Base-by-base conservation (phyloP, 1,139 yeast genomes). In the Diutina sp. region DNA sequence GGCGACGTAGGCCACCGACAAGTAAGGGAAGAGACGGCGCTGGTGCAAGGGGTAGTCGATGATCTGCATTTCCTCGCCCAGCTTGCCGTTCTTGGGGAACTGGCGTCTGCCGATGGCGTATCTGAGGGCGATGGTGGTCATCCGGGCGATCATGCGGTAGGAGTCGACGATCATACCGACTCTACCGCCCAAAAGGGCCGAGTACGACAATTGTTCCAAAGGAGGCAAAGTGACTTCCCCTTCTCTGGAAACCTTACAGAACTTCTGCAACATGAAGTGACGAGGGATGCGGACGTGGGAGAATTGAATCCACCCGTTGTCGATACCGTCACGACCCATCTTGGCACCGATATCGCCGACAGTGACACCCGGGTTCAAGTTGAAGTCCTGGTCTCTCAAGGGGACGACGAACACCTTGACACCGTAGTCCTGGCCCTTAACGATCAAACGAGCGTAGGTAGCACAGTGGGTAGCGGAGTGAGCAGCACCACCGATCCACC, bases 401-500 rank as follows among this genome's bases (percentile, higher is more conserved):
- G 96, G 97, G 35, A 90, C 96, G 30, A 90, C 88, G 72, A 90
- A 89, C 28, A 90, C 86, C 73, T 89, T 89, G 62, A 90, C 96
- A 57, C 97, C 97, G 67, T 88, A 85, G 69, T 90, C 97, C 69
- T 86, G 79, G 54, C 89, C 93, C 58, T 84, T 79, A 47, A 89
- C 91, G 60, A 87, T 80, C 64, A 90, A 78, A 64, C 97, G 79
- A 41, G 97, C 97, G 66, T 84, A 90, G 55, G 82, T 85, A 46
- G 87, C 81, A 30, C 90, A 76, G 71, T 90, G 97, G 55, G 93
- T 88, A 9, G 97, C 87, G 30, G 96, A 85, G 68, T 89, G 96
- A 6, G 97, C 97, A 56, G 97, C 97, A 66, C 97, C 97, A 57
- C 97, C 97, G 66, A 90, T 90, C 97, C 97, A 90, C 97, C 97